Base-by-base conservation (phyloP, 768 basidiomycete species). In the Pholiota molesta region DNA sequence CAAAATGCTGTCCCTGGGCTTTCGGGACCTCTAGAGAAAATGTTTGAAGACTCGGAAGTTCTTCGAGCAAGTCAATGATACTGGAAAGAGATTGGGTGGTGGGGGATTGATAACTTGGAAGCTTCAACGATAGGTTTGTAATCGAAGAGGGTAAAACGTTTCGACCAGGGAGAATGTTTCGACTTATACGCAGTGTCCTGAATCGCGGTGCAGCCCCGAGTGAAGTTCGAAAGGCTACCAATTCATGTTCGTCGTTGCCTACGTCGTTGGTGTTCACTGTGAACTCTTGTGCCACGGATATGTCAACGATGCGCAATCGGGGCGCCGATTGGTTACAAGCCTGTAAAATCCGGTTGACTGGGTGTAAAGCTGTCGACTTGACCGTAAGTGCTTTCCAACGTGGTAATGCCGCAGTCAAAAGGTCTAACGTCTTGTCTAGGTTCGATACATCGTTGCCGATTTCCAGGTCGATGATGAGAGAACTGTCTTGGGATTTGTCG, bases 371-470 rank as follows among this genome's bases (percentile, higher is more conserved):
- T 8, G 68, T 68, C 10, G 82, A 75, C 29, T 74, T 74, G 57
- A 88, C 65, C 29, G 64, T 73, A 42, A 87, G 66, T 29, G 69
- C 76, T 60, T 68, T 72, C 87, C 84, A 87, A 51, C 81, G 79
- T 9, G 69, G 52, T 6, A 74, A 69, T 53, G 73, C 79, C 21
- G 70, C 65, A 42, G 77, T 62, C 52, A 89, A 73, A 9, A 83
- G 47, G 10, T 69, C 69, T 67, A 86, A 76, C 16, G 81, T 66
- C n/a, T 71, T 68, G 17, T 69, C 62, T 37, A 80, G 59, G 55
- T 69, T 69, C 59, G 70, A 65, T 28, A 66, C 63, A 54, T 76
- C 69, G n/a, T 69, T 60, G 29, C 71, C 66, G 53, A 79, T 64
- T 51, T 80, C 75, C 31, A 88, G 52, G 19, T 79, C 79, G 65